Base-by-base conservation (phyloP, 2,329 filamentous ascomycete genomes). In the Trichocomaceae sp. region DNA sequence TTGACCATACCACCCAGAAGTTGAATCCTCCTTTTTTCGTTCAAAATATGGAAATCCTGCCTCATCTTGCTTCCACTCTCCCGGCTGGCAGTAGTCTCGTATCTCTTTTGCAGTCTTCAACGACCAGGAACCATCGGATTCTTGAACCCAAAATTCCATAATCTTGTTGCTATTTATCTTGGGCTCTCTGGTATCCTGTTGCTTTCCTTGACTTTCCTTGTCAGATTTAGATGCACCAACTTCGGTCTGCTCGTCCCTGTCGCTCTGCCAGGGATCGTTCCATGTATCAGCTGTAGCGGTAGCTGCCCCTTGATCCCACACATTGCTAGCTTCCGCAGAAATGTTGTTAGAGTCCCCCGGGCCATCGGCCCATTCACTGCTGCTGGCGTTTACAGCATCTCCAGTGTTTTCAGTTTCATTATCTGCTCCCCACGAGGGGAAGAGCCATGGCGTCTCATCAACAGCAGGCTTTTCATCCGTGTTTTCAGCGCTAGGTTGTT, bases 91-190 rank as follows among this genome's bases (percentile, higher is more conserved):
- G 23, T 62, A 59, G 13, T 65, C 61, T 46, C 62, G 60, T 45
- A 68, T 68, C 15, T 66, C 63, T 35, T 57, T 62, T 20, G 57
- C 57, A n/a, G 66, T 67, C 47, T 66, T 64, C 50, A 71, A 55
- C 19, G 64, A 68, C 53, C 62, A 72, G 35, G 60, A 60, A 12
- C 67, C 66, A 58, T 71, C 66, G 22, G 67, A 45, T 54, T 73
- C 69, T 44, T 64, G 65, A 55, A 66, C 68, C 64, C 65, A 73
- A 54, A 65, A 70, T 44, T 67, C 62, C 12, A 35, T 35, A 13
- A 35, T 13, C 15, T 35, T 50, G 47, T 15, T 17, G 47, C 19
- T 15, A 17, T 41, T 41, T 29, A 39, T 20, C 35, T 41, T 23
- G 1, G 20, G 13, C 31, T 35, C 31, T 35, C 31, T 35, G 6